Evolutionary conservation across 257 asterid genomes (phyloP), one percentile per base, ranked within the genome.

Genomic region (Scutellaria minor): DNA sequence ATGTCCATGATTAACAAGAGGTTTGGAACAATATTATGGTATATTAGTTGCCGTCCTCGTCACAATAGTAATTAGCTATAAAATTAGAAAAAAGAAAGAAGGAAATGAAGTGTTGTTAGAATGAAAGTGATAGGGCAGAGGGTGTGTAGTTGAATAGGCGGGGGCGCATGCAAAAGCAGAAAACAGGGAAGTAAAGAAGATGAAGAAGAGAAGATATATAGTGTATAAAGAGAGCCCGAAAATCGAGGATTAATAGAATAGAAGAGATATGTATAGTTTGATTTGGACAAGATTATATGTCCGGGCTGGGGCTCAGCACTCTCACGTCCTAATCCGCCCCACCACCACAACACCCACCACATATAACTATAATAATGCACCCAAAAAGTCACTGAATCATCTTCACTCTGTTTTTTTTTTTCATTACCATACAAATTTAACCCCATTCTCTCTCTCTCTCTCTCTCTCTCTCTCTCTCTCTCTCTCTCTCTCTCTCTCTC

Each of bases 291-390:
- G 48, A 67, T 37, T 5, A 55, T 48, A 64, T 71, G 41, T 47
- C 64, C 74, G 44, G 72, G 50, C 73, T 56, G 79, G 59, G 70
- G 80, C 72, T 62, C 68, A 75, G 81, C 66, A 44, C 41, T 73
- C 79, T 74, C 37, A 75, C 76, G 88, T 88, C 87, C 37, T 73
- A 73, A 44, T 85, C 91, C n/a, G 42, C 73, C 81, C 86, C 79
- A 75, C 78, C 67, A 64, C 68, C 46, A 24, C 27, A 24, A 1
- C 27, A 24, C 27, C 27, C 27, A 41, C 75, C 66, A 15, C 54
- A 50, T 5, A 53, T 35, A 22, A 11, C 42, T 1, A 66, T 41
- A 76, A 80, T 78, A 79, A 85, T 76, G 70, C 55, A 70, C 54
- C 45, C 5, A 14, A 81, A 83, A 79, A 79, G 85, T 52, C 71